Conservation (phyloP, 1,139 yeast genomes). For the Taphrina populina region DNA sequence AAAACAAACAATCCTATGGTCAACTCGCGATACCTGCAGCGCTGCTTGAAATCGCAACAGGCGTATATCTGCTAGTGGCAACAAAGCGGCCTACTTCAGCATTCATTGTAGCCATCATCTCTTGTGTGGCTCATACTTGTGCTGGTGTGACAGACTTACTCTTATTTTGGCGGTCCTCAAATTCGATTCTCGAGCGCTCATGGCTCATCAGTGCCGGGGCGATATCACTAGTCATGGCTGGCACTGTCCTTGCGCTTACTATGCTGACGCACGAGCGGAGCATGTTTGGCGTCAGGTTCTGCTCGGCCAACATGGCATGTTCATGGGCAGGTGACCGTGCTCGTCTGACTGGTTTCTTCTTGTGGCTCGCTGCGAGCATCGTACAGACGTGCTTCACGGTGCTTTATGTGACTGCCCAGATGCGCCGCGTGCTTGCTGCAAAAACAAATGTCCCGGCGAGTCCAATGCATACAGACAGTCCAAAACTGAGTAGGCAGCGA, state of each 20-base stretch:
- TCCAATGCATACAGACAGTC: slow-evolving; percentile 8
- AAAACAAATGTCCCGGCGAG: too few relatives aligned
- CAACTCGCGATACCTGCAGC: slow-evolving; percentile 8
- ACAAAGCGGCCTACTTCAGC: not conserved
- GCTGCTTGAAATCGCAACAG: slow-evolving; percentile 6
- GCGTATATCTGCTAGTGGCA: not conserved
- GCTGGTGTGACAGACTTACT: too few relatives aligned
- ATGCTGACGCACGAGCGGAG: not conserved
- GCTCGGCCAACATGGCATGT: not conserved
- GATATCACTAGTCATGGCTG: not conserved
- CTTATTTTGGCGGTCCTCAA: too few relatives aligned
- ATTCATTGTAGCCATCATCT: not conserved
- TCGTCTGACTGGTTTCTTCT: not conserved
- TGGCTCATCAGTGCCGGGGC: too few relatives aligned
- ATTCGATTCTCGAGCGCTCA: too few relatives aligned
- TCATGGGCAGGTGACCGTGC: slow-evolving; percentile 6
- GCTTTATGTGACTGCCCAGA: not conserved
- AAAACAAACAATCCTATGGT: too few relatives aligned
- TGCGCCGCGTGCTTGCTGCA: too few relatives aligned
- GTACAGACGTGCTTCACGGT: slow-evolving; percentile 10
- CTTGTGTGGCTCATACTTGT: too few relatives aligned
- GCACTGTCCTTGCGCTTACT: not conserved
- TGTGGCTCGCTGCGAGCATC: slow-evolving; percentile 17
- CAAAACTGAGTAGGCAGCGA: not conserved
- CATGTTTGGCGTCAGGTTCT: not conserved